Evolutionary conservation across 1,284 basidiomycete species (phyloP), one percentile per base, ranked within the genome.

Genomic region (Ceratobasidium sp.): DNA sequence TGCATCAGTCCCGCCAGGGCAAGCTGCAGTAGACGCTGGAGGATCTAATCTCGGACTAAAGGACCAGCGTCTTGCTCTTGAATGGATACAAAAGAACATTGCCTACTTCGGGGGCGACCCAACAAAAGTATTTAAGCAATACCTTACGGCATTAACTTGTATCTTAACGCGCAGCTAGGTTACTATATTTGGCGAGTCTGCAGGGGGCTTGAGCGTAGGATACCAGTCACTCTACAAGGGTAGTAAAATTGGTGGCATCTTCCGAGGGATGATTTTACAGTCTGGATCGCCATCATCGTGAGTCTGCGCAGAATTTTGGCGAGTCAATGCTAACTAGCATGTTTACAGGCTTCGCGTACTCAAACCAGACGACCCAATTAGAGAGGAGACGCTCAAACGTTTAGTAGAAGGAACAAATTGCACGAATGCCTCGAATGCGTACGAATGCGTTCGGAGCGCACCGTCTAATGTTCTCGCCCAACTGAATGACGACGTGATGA

Each of bases 51-150:
- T 84, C 26, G 86, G 85, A 20, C 73, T 86, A 40, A 79, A 81
- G 61, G 88, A 89, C 80, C 86, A 88, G 76, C 82, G 84, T 4
- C 81, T 85, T 23, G 86, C 84, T 0, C 82, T 90, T 5, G 81
- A 87, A 77, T 89, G 88, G 88, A 84, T 89, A 0, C 84, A 86
- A 42, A 74, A 84, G 77, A 84, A 88, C 79, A 86, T 89, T 71
- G 81, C 81, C 48, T 81, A 82, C 0, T 88, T 88, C 77, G 88
- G 88, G 1, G 88, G 88, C 28, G 84, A 88, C 79, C 81, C 82
- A 15, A 78, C 78, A 52, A 84, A 85, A 80, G 85, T 84, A 2
- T 1, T 33, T 33, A 33, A 2, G 33, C 33, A 33, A 12, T 56
- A 6, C 23, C 20, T n/a, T 10, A 20, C 33, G 5, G 66, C 67